Percentiles rank a stretch among this genome's conserved stretches.
Conservation (phyloP, 2,329 filamentous ascomycete genomes). For the Metarhizium anisopliae region DNA sequence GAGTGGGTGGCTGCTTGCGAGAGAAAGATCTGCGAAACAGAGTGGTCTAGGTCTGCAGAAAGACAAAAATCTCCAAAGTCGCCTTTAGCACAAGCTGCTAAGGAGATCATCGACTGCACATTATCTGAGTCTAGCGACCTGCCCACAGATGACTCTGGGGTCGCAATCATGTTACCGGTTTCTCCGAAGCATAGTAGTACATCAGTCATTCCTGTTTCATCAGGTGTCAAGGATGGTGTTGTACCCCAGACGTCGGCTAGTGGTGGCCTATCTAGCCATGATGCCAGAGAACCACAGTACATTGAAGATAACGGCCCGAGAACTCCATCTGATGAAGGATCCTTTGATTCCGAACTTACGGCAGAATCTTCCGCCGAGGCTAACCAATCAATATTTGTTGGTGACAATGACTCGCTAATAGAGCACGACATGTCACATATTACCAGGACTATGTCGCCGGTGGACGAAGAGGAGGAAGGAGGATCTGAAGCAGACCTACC, state of each 20-base stretch:
- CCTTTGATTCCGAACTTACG: conserved; percentile 1
- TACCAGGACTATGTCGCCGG: conserved; percentile 10
- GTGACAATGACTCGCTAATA: background rate
- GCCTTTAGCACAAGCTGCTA: background rate
- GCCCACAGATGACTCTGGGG: background rate
- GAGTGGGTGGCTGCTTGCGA: conserved; percentile 77
- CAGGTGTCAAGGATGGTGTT: background rate
- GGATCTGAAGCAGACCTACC: conserved; percentile 26
- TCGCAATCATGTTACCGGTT: background rate
- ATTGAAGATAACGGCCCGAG: background rate
- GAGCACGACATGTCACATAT: conserved; percentile 8
- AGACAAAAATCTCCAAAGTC: conserved; percentile 1
- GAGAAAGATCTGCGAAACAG: conserved; percentile 58
- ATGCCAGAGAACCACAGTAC: background rate
- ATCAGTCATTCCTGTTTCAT: background rate
- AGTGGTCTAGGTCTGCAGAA: conserved; percentile 29
- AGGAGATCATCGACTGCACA: background rate
- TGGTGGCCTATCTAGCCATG: background rate
- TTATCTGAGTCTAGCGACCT: background rate
- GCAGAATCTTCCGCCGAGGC: conserved; percentile 1
- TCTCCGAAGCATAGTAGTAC: background rate
- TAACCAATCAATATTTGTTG: background rate
- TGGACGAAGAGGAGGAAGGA: conserved; percentile 13
- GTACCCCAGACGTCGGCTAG: background rate
- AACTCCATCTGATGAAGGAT: background rate